Evolutionary conservation across 73 alveolate genomes (phyloP), one percentile per base, ranked within the genome.

Genomic region (Loxodes magnus): DNA sequence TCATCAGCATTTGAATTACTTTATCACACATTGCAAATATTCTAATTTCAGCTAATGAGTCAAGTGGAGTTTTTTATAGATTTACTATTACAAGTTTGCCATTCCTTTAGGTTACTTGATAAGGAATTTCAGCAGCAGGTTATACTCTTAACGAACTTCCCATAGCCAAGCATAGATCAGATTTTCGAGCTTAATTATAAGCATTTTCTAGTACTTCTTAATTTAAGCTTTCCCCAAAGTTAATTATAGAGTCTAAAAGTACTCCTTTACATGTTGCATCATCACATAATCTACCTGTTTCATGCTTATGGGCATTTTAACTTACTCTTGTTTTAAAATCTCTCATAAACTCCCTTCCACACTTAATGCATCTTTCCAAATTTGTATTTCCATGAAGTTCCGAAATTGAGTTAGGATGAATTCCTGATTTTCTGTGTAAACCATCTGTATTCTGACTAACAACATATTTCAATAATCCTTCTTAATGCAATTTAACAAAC

Each of bases 111-210:
- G 68, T 59, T 5, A 87, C 62, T 10, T 73, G 54, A 37, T 50
- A 21, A 14, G 98, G 97, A 52, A 90, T 56, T 58, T 67, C 73
- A 16, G 97, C 97, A 59, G 95, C 94, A 19, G 98, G 98, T n/a
- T 85, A 72, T 9, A 90, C 98, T 78, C 94, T 82, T 44, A 90
- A 69, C 35, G 93, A 73, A n/a, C 90, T 67, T 21, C 98, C 98
- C 96, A 90, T 82, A 20, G 79, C 86, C 19, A 90, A 66, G 43
- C 81, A 77, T 22, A 90, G 67, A 60, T 90, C 98, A 29, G 94
- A 83, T 42, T 59, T 73, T 25, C 44, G 34, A 2, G 75, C 56
- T 31, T 65, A 56, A 0, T 63, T 52, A 62, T 63, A 67, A 5
- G 78, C 82, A 1, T 48, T 34, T 16, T 74, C 80, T 30, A 81